phyloP scores from a whole-genome alignment of 2,329 filamentous ascomycete species.

The Scleromitrula shiraiana region DNA sequence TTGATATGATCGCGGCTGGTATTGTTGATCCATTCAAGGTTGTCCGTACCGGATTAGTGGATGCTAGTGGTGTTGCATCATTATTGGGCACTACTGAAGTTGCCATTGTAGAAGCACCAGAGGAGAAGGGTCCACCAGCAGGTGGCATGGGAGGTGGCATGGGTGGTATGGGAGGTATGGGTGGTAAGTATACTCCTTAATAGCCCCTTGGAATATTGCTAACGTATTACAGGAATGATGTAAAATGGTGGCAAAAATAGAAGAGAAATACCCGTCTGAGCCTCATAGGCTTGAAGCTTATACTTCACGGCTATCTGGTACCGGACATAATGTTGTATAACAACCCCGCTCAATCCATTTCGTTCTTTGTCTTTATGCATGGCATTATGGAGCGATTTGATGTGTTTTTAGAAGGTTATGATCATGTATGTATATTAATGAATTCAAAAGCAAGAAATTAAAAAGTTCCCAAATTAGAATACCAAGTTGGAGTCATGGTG shows the following conservation, averaged over 20 bases:
- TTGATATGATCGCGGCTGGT: slow-evolving; percentile 95
- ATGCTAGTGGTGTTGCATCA: slow-evolving; percentile 92
- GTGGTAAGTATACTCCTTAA: slow-evolving; percentile 18
- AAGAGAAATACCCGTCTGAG: slow-evolving; percentile 23
- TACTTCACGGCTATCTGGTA: slow-evolving; percentile 8
- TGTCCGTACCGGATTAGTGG: slow-evolving; percentile 88
- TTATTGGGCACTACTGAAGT: slow-evolving; percentile 97
- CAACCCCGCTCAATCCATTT: slow-evolving; percentile 26
- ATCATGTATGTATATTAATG: slow-evolving; percentile 26
- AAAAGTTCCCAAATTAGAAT: slow-evolving; percentile 1
- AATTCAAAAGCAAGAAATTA: slow-evolving; percentile 5
- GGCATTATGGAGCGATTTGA: slow-evolving; percentile 23
- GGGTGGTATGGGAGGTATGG: slow-evolving; percentile 49
- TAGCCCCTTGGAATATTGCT: neutral
- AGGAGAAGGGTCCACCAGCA: slow-evolving; percentile 67
- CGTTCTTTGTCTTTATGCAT: slow-evolving; percentile 23
- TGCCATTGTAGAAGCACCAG: slow-evolving; percentile 93
- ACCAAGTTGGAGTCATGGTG: neutral
- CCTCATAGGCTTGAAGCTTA: slow-evolving; percentile 6
- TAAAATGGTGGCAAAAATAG: slow-evolving; percentile 19
- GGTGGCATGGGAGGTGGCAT: slow-evolving; percentile 62
- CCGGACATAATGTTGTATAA: slow-evolving; percentile 25
- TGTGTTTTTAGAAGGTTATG: slow-evolving; percentile 17
- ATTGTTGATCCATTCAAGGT: slow-evolving; percentile 99
- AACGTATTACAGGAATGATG: slow-evolving; percentile 27